These are phyloP conservation scores for Cinchona pubescens DNA, from an alignment of 257 asterid genomes.

Conservation along the genomic window DNA sequence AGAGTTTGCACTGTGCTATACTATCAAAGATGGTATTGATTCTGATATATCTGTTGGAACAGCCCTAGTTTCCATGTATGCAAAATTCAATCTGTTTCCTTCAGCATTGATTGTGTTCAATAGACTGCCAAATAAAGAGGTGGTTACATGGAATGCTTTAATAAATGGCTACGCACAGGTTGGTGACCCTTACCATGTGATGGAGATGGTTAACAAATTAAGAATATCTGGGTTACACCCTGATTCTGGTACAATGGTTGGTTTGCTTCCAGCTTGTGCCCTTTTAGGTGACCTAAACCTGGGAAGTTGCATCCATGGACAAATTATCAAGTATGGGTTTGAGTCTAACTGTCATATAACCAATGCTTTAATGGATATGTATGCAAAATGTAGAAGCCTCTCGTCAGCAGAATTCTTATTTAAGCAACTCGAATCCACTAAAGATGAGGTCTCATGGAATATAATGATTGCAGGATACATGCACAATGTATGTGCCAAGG, in stretches of 20 bases:
- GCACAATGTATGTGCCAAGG: constrained; percentile 32
- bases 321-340: constrained; percentile 29
- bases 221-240: constrained; percentile 30
- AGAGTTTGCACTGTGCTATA: constrained; percentile 40
- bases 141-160: constrained; percentile 46
- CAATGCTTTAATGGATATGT: constrained; percentile 40
- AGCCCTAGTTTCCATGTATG: constrained; percentile 45
- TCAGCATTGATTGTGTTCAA: constrained; percentile 30
- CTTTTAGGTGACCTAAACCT: constrained; percentile 21
- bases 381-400: constrained; percentile 39
- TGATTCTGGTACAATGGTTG: constrained; percentile 40
- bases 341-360: constrained; percentile 36
- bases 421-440: constrained; percentile 18
- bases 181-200: constrained; percentile 25
- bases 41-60: constrained; percentile 36
- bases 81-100: constrained; percentile 29
- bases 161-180: constrained; percentile 37
- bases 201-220: constrained; percentile 28
- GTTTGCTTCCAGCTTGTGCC: constrained; percentile 43
- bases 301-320: constrained; percentile 34
- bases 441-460: constrained; percentile 45
- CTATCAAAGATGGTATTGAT: constrained; percentile 28
- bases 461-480: constrained; percentile 37
- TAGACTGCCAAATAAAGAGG: constrained; percentile 31
- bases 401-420: constrained; percentile 33